A percentile compares a stretch with the other conserved stretches of the same genome.
Evolutionary conservation across 2,329 filamentous ascomycete species (phyloP).

Genomic region (Fusarium irregulare): DNA sequence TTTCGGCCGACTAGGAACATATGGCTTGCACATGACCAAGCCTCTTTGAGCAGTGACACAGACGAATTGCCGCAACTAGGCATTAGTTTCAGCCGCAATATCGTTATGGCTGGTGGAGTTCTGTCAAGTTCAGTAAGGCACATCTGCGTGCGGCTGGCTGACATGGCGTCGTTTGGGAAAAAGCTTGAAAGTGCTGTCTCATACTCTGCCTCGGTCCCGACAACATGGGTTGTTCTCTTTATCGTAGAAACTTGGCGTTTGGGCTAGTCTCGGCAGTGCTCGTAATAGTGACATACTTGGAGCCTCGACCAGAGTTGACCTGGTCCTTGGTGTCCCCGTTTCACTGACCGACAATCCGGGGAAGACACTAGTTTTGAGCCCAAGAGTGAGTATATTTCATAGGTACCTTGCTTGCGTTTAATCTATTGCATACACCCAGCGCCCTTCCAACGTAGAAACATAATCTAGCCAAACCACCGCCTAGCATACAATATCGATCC

Average conservation of each 20-base stretch:
- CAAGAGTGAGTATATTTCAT: slow-evolving; percentile 27
- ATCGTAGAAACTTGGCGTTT: slow-evolving; percentile 7
- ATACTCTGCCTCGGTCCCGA: slow-evolving; percentile 16
- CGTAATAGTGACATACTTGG: neutral
- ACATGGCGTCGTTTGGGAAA: slow-evolving; percentile 7
- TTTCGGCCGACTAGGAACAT: neutral
- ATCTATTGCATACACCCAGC: slow-evolving; percentile 24
- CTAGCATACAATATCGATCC: slow-evolving; percentile 5
- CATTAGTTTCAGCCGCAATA: slow-evolving; percentile 18
- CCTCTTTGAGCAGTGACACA: slow-evolving; percentile 20
- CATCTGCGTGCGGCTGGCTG: slow-evolving; percentile 34
- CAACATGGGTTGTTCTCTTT: slow-evolving; percentile 15
- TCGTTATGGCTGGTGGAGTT: slow-evolving; percentile 1
- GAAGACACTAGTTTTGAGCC: slow-evolving; percentile 4
- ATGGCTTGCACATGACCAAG: slow-evolving; percentile 32
- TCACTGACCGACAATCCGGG: slow-evolving; percentile 3
- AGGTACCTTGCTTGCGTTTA: slow-evolving; percentile 26
- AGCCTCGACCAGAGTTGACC: neutral
- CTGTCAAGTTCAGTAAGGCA: slow-evolving; percentile 20
- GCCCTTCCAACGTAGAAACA: slow-evolving; percentile 17
- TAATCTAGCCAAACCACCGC: slow-evolving; percentile 1
- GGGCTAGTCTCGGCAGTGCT: slow-evolving; percentile 17
- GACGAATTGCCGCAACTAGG: slow-evolving; percentile 15
- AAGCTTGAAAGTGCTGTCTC: slow-evolving; percentile 1
- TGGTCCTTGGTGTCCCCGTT: slow-evolving; percentile 2